These are phyloP conservation scores for Syzygium grande DNA, from an alignment of 345 rosid species.

Conservation along the genomic window DNA sequence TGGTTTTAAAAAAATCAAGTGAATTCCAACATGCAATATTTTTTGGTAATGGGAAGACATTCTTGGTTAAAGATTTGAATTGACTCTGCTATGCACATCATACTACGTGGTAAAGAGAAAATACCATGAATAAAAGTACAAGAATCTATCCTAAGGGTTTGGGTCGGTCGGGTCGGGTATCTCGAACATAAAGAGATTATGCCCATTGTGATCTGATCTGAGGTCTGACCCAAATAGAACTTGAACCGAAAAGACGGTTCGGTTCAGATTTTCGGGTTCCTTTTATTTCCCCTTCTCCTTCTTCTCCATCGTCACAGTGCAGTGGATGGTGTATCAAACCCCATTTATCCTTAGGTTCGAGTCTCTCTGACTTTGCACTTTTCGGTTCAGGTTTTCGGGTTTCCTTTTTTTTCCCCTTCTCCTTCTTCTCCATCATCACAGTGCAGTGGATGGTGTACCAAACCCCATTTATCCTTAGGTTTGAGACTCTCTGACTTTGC, in stretches of 20 bases:
- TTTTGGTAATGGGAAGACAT: not conserved
- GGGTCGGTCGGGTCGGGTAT: not conserved
- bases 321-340: not conserved
- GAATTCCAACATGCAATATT: not conserved
- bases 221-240: not conserved
- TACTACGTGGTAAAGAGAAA: not conserved
- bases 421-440: not conserved
- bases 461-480: not conserved
- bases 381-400: not conserved
- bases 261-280: not conserved
- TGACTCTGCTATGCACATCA: not conserved
- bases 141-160: not conserved
- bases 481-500: not conserved
- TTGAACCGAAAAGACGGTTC: fast-evolving
- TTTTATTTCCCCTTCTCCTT: not conserved
- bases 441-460: not conserved
- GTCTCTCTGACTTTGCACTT: not conserved
- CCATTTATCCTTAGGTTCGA: not conserved
- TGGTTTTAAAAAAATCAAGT: not conserved
- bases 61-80: not conserved
- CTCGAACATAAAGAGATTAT: too few relatives aligned
- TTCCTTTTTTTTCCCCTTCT: not conserved
- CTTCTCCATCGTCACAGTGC: not conserved
- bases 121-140: not conserved
- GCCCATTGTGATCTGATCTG: not conserved